phyloP scores from a whole-genome alignment of 176 grass and related monocot species.

The Luzula sylvatica region DNA sequence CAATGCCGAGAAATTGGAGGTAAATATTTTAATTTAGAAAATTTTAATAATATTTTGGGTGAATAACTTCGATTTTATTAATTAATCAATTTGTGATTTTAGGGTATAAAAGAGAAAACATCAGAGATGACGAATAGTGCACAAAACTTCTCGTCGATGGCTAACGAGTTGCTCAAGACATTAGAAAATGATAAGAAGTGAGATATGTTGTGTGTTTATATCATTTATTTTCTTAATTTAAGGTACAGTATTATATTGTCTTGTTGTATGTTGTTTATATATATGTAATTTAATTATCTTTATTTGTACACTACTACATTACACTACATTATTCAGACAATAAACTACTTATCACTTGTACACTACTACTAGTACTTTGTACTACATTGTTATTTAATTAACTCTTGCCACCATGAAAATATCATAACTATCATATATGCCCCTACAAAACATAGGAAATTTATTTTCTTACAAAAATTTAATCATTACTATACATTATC shows the following conservation, averaged over 20 bases:
- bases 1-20: constrained; percentile 79
- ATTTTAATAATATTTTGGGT: background rate
- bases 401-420: too few relatives aligned
- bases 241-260: background rate
- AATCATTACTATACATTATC: too few relatives aligned
- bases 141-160: constrained; percentile 84
- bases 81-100: background rate
- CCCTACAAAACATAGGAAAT: too few relatives aligned
- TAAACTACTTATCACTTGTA: background rate
- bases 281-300: too few relatives aligned
- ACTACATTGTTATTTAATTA: too few relatives aligned
- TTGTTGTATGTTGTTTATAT: background rate
- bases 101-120: constrained; percentile 60
- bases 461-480: too few relatives aligned
- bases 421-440: too few relatives aligned
- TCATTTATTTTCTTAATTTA: background rate
- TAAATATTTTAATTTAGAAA: constrained; percentile 15
- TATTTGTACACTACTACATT: background rate
- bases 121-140: constrained; percentile 64
- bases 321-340: background rate
- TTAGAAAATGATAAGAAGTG: constrained; percentile 46
- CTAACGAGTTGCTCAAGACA: constrained; percentile 52
- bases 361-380: background rate
- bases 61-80: background rate
- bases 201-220: constrained; percentile 27